phyloP scores from a whole-genome alignment of 148 eudicot species.

The Chenopodium suecicum region DNA sequence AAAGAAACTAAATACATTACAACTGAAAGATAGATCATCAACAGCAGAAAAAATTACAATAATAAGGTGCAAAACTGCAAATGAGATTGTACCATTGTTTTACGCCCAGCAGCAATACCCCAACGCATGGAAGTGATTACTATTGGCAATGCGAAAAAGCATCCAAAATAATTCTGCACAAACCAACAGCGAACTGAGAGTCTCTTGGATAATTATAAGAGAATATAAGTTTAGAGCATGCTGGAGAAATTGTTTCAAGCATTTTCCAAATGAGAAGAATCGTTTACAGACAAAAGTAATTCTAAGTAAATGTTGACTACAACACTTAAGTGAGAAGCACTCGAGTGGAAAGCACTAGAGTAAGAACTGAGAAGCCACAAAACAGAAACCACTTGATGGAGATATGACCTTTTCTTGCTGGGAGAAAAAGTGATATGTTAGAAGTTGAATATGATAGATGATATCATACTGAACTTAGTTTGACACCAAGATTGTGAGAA shows the following conservation, averaged over 20 bases:
- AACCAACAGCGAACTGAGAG: slow-evolving; percentile 19
- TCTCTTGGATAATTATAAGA: not conserved
- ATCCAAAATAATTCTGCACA: slow-evolving; percentile 87
- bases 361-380: not conserved
- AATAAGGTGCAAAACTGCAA: not conserved
- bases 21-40: not conserved
- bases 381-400: not conserved
- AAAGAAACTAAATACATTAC: slow-evolving; percentile 7
- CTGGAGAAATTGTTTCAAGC: not conserved
- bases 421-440: not conserved
- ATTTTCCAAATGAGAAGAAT: slow-evolving; percentile 1
- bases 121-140: slow-evolving; percentile 88
- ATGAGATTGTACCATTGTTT: slow-evolving; percentile 72
- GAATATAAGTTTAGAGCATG: not conserved
- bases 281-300: not conserved
- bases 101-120: slow-evolving; percentile 91
- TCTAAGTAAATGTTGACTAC: not conserved
- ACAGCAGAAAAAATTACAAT: not conserved
- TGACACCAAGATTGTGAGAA: not conserved
- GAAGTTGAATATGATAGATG: not conserved
- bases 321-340: not conserved
- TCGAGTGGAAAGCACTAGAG: too few relatives aligned
- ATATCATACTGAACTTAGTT: not conserved
- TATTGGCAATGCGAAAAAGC: slow-evolving; percentile 89
- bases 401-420: not conserved